Evolutionary conservation across 108 stramenopile genomes (phyloP), one percentile per base, ranked within the genome.

Genomic region (Skeletonema tropicum): DNA sequence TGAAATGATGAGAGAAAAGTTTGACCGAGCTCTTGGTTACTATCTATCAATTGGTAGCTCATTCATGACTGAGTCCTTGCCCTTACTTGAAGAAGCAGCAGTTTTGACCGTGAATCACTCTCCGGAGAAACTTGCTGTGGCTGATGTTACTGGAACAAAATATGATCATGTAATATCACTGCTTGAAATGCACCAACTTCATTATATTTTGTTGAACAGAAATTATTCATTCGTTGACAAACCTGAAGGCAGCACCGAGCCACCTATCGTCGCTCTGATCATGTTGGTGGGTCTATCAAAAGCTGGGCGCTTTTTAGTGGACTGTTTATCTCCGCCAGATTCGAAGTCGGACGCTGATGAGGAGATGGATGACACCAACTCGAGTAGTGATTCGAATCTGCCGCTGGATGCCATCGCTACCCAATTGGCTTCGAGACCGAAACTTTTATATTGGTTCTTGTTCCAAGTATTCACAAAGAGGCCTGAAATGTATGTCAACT

Each of bases 401-500:
- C 92, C 91, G 35, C 67, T 95, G 29, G 89, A 95, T 74, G 57
- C 79, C 15, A 90, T 95, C 13, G 86, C 90, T 3, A 29, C 73
- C 10, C 89, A 91, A 63, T 73, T 95, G 36, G 63, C 86, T 45
- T 57, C 74, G 10, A 74, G 77, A 23, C 94, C 91, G 0, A 73
- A 87, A 38, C 75, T 95, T 26, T 71, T 91, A 10, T 82, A 90
- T 82, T 95, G 94, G 94, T 95, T 90, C 62, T 76, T 95, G 26
- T 74, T 89, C 70, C 66, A 81, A 52, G 69, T 95, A n/a, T 87
- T 92, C 63, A 76, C 72, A 30, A 60, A 75, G 38, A 88, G 79
- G 60, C 90, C 91, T 3, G 94, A 95, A 29, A 59, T 95, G 14
- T 95, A 92, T 64, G 88, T 95, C 57, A 88, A 85, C 17, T 95